phyloP scores from a whole-genome alignment of 2,329 filamentous ascomycete species.

The Hortaea sp. region DNA sequence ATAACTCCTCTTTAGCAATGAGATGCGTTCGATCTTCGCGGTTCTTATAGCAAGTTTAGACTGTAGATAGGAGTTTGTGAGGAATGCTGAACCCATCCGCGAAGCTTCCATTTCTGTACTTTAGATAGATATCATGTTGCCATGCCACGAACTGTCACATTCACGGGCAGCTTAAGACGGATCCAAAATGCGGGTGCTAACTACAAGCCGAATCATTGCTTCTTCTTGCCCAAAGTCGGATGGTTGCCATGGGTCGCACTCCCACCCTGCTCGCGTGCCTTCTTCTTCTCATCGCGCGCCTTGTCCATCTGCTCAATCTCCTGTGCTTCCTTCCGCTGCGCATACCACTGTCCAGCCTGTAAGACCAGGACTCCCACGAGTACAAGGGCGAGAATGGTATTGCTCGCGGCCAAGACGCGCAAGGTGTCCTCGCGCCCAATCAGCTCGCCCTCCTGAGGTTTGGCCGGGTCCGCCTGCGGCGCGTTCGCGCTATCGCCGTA shows the following conservation, averaged over 20 bases:
- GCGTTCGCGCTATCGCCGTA: slow-evolving; percentile 40
- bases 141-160: no score
- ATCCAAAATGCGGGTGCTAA: no score
- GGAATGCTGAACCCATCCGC: no score
- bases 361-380: slow-evolving; percentile 83
- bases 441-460: slow-evolving; percentile 39
- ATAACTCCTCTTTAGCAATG: no score
- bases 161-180: no score
- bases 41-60: no score
- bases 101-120: no score
- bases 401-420: slow-evolving; percentile 83
- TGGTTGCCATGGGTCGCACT: slow-evolving; percentile 1
- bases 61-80: no score
- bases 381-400: slow-evolving; percentile 90
- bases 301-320: slow-evolving; percentile 59
- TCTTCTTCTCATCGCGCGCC: slow-evolving; percentile 40
- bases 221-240: slow-evolving; percentile 1
- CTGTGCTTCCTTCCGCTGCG: slow-evolving; percentile 81
- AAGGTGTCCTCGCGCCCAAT: slow-evolving; percentile 81
- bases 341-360: slow-evolving; percentile 98
- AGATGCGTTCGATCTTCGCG: no score
- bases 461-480: background rate
- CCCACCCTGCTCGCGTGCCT: slow-evolving; percentile 20
- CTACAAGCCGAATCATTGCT: background rate
- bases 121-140: no score